These are phyloP conservation scores for Aspergillus quadrilineatus DNA, from an alignment of 2,329 filamentous ascomycete species.

Conservation along the genomic window DNA sequence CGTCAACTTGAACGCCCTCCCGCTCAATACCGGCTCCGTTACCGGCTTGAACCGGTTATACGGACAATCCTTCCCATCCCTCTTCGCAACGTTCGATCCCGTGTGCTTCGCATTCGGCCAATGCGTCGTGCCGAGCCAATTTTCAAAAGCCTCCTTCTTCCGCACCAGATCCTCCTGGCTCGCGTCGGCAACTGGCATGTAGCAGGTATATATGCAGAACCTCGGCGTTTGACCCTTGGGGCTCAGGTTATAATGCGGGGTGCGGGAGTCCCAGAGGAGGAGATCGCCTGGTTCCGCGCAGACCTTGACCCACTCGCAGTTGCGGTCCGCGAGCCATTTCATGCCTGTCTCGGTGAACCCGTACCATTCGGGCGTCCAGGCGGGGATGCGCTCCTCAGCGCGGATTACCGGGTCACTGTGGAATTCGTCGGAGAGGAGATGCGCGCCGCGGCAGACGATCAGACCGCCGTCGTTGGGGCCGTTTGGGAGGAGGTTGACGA, in stretches of 20 bases:
- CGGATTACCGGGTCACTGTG: slow-evolving; percentile 26
- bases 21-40: slow-evolving; percentile 41
- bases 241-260: slow-evolving; percentile 43
- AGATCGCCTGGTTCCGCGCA: slow-evolving; percentile 47
- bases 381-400: slow-evolving; percentile 27
- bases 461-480: slow-evolving; percentile 42
- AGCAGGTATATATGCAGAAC: slow-evolving; percentile 42
- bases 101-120: slow-evolving; percentile 33
- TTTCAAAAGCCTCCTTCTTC: slow-evolving; percentile 46
- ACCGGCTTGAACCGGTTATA: slow-evolving; percentile 39
- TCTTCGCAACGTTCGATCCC: slow-evolving; percentile 22
- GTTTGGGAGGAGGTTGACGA: slow-evolving; percentile 46
- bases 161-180: slow-evolving; percentile 43
- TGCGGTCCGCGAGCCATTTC: slow-evolving; percentile 34
- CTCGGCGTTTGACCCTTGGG: slow-evolving; percentile 31
- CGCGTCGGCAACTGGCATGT: slow-evolving; percentile 42
- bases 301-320: slow-evolving; percentile 36
- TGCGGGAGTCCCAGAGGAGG: slow-evolving; percentile 44
- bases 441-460: slow-evolving; percentile 35
- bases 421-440: slow-evolving; percentile 34
- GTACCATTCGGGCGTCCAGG: slow-evolving; percentile 33
- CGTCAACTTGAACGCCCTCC: slow-evolving; percentile 48
- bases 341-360: slow-evolving; percentile 31
- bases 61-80: slow-evolving; percentile 23
- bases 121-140: slow-evolving; percentile 43